Base-by-base conservation (phyloP, 257 asterid genomes). In the Verbascum thapsus region DNA sequence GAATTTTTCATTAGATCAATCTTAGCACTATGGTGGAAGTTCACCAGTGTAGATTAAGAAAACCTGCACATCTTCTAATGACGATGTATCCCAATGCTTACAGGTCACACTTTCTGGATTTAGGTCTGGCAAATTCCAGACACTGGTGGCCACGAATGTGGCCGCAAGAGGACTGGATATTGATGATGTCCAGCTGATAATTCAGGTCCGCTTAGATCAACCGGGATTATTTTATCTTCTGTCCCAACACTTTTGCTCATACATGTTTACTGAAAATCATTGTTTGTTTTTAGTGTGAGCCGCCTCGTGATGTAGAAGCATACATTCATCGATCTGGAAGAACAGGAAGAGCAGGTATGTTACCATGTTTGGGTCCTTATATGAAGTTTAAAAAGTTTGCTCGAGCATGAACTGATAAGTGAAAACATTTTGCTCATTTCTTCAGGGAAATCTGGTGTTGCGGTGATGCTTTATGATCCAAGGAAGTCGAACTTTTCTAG, bases 251-350 rank as follows among this genome's bases (percentile, higher is more conserved):
- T 32, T 35, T 53, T 47, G 53, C 20, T 41, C 22, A 17, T 15
- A 19, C 52, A 16, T 22, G 9, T 23, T 8, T 20, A 59, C 55
- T 78, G 67, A 68, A 54, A 52, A 30, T 52, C 13, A 60, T 47
- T 45, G 19, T 50, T 63, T 9, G 75, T 59, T 41, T 73, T 56
- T 40, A 92, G 99, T 94, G 97, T 71, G 99, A 94, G 74, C 97
- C 99, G 3, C 97, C 99, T 26, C 88, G 87, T 62, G 96, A 90
- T 64, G 99, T 90, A 10, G 99, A 90, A 76, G 97, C 91, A 44
- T 94, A 94, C 79, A 94, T 94, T 74, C 99, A 94, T 82, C 86
- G 99, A 12, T 94, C 99, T 79, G 99, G 99, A 63, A 78, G 99
- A 64, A 94, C 99, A 13, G 99, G 99, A 37, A 80, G 99, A 74